A percentile compares a stretch with the other conserved stretches of the same genome.
Conservation (phyloP, 2,329 filamentous ascomycete species). For the Lasiodiplodia sp. region DNA sequence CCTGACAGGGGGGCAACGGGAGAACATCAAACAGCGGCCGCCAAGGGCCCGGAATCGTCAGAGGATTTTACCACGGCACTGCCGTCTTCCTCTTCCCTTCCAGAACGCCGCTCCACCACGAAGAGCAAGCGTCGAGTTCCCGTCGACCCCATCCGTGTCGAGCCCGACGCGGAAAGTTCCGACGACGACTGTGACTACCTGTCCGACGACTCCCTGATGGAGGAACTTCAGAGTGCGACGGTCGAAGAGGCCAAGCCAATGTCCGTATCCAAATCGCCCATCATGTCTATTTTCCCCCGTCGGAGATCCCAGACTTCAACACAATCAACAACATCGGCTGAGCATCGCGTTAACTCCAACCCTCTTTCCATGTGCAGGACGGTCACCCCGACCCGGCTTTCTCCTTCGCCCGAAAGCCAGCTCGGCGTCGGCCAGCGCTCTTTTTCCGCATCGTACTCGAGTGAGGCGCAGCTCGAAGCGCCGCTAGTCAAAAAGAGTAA, state of each 20-base stretch:
- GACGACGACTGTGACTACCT: slow-evolving; percentile 56
- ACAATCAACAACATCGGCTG: slow-evolving; percentile 41
- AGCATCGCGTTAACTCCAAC: slow-evolving; percentile 33
- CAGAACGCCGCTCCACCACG: slow-evolving; percentile 28
- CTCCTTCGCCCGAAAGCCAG: slow-evolving; percentile 42
- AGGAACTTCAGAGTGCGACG: slow-evolving; percentile 82
- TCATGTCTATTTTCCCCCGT: slow-evolving; percentile 66
- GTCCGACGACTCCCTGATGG: slow-evolving; percentile 83
- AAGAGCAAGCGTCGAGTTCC: slow-evolving; percentile 28
- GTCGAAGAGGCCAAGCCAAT: slow-evolving; percentile 84
- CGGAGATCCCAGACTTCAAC: slow-evolving; percentile 37
- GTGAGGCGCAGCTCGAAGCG: slow-evolving; percentile 35
- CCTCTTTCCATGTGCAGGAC: slow-evolving; percentile 31
- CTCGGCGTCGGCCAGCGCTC: slow-evolving; percentile 31
- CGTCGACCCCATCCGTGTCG: slow-evolving; percentile 27
- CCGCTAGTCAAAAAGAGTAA: slow-evolving; percentile 74
- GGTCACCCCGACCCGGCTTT: slow-evolving; percentile 35
- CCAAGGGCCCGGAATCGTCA: slow-evolving; percentile 21
- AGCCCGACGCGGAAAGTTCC: slow-evolving; percentile 28
- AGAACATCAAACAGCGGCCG: slow-evolving; percentile 29
- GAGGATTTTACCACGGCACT: slow-evolving; percentile 28
- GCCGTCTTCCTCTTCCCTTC: slow-evolving; percentile 27
- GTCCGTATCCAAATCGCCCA: slow-evolving; percentile 82
- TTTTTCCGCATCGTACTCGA: slow-evolving; percentile 38
- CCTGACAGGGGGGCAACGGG: slow-evolving; percentile 30